phyloP scores from a whole-genome alignment of 2,329 filamentous ascomycete species.

The Periconia digitata region DNA sequence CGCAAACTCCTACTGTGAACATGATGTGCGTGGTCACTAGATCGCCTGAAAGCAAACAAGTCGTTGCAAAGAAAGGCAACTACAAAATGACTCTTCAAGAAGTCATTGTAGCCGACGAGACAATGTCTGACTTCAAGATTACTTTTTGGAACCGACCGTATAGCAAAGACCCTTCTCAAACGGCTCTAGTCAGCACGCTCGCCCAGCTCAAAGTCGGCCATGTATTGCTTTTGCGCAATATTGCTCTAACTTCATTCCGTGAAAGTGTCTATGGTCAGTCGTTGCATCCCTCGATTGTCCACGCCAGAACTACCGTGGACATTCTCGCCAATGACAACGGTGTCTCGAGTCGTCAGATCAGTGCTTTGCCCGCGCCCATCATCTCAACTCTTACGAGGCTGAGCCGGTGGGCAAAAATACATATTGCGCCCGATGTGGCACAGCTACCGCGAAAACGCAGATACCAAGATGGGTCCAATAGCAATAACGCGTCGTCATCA shows the following conservation, averaged over 20 bases:
- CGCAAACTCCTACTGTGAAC: conserved; percentile 81
- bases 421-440: conserved; percentile 55
- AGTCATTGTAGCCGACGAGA: conserved; percentile 74
- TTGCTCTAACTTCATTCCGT: conserved; percentile 75
- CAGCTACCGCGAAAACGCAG: neutral
- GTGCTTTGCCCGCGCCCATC: conserved; percentile 50
- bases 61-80: conserved; percentile 67
- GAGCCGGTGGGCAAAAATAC: conserved; percentile 72
- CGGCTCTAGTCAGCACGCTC: conserved; percentile 44
- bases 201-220: conserved; percentile 66
- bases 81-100: conserved; percentile 47
- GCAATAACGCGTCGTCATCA: neutral
- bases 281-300: conserved; percentile 70
- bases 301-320: conserved; percentile 64
- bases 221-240: conserved; percentile 75
- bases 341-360: conserved; percentile 51
- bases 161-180: conserved; percentile 22
- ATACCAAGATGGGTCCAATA: neutral
- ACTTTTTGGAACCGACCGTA: conserved; percentile 69
- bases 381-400: conserved; percentile 67
- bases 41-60: conserved; percentile 65
- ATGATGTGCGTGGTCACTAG: conserved; percentile 79
- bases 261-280: conserved; percentile 83
- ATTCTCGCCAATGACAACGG: conserved; percentile 63
- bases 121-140: conserved; percentile 74